phyloP scores from a whole-genome alignment of 2,329 filamentous ascomycete genomes.

The Fusarium burgessii region DNA sequence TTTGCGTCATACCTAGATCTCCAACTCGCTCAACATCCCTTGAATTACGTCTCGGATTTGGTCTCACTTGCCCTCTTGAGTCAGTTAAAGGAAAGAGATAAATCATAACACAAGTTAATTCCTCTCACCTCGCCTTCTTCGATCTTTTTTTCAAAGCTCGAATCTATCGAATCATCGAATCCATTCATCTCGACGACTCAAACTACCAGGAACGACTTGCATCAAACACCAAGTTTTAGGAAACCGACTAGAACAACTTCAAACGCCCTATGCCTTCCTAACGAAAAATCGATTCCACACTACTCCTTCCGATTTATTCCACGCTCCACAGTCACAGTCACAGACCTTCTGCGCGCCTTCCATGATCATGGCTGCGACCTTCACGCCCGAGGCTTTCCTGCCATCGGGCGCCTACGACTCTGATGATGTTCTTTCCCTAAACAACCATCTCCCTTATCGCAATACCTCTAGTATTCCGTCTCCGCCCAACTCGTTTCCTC shows the following conservation, averaged over 20 bases:
- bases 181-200: constrained; percentile 1
- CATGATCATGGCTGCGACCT: constrained; percentile 43
- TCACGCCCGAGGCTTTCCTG: constrained; percentile 46
- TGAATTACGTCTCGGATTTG: constrained; percentile 22
- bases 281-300: constrained; percentile 29
- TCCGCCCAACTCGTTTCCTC: constrained; percentile 38
- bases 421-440: constrained; percentile 37
- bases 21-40: constrained; percentile 30
- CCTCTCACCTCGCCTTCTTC: background rate
- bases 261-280: constrained; percentile 38
- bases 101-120: background rate
- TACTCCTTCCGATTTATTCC: constrained; percentile 33
- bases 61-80: constrained; percentile 22
- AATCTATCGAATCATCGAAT: background rate
- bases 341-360: constrained; percentile 22
- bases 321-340: constrained; percentile 15
- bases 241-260: constrained; percentile 21
- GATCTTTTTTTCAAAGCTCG: background rate
- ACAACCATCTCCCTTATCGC: constrained; percentile 30
- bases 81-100: constrained; percentile 5
- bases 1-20: constrained; percentile 45
- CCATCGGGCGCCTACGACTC: constrained; percentile 45
- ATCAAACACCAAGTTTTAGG: constrained; percentile 11
- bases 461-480: constrained; percentile 29
- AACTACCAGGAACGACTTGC: constrained; percentile 11